Evolutionary conservation across 192 early-diverging fungal genomes (phyloP).

Genomic region (Thoreauomyces humboldtii): DNA sequence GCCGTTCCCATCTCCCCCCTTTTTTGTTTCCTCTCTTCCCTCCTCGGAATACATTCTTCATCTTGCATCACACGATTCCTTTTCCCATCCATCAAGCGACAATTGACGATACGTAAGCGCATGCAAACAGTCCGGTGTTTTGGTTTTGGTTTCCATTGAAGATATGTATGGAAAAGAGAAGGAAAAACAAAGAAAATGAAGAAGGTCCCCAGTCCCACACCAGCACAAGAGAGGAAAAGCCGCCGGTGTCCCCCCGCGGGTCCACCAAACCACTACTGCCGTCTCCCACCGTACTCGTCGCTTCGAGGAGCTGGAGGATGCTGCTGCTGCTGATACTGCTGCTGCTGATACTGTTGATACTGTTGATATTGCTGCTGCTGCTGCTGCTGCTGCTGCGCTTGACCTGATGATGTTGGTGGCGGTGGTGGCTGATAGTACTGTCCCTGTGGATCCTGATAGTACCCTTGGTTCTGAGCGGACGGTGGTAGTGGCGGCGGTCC

Average conservation of each 20-base stretch:
- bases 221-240: no score
- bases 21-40: neutral
- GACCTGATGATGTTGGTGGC: slow-evolving; percentile 24
- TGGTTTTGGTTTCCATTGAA: no score
- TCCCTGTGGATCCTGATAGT: neutral
- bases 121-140: no score
- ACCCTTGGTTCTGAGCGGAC: neutral
- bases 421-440: slow-evolving; percentile 15
- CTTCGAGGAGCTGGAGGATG: neutral
- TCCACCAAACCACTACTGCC: no score
- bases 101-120: no score
- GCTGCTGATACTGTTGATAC: slow-evolving; percentile 20
- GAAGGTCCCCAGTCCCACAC: no score
- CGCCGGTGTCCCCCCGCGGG: no score
- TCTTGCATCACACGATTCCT: no score
- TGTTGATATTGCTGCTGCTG: slow-evolving; percentile 29
- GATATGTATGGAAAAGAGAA: no score
- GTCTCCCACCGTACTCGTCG: neutral
- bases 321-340: neutral
- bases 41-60: neutral
- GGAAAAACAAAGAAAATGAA: no score
- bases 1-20: neutral
- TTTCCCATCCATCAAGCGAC: no score
- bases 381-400: slow-evolving; percentile 15
- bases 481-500: neutral